Conservation (phyloP, 2,329 filamentous ascomycete species). For the Fusarium nelsonii region DNA sequence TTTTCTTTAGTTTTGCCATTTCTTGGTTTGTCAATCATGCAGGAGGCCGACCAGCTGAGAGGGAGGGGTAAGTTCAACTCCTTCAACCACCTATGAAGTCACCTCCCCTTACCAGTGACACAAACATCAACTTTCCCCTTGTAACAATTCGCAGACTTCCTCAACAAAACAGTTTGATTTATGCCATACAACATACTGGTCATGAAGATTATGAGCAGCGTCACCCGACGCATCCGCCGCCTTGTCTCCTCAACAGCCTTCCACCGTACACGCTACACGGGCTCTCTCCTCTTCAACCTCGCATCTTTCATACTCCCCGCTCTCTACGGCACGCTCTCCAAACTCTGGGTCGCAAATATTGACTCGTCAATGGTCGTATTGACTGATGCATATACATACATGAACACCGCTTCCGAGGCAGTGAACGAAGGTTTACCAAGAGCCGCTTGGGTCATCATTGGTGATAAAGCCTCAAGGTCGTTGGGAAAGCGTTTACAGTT, state of each 20-base stretch:
- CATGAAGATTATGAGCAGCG: conserved; percentile 20
- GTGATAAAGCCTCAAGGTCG: conserved; percentile 68
- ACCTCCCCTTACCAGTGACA: background rate
- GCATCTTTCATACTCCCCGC: conserved; percentile 73
- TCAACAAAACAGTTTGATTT: rapidly evolving
- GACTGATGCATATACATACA: conserved; percentile 72
- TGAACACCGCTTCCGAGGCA: conserved; percentile 74
- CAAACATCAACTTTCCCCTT: background rate
- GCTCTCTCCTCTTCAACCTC: conserved; percentile 72
- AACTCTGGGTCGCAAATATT: conserved; percentile 78
- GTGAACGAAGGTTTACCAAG: conserved; percentile 79
- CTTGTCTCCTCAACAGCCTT: conserved; percentile 7
- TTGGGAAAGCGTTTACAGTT: conserved; percentile 66
- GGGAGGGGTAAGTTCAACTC: background rate
- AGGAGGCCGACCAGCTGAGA: conserved; percentile 29
- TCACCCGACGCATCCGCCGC: background rate
- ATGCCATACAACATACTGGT: rapidly evolving
- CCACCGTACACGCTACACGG: conserved; percentile 58
- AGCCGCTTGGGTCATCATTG: conserved; percentile 76
- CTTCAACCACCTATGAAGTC: background rate
- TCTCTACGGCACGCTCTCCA: conserved; percentile 74
- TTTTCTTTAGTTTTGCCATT: background rate
- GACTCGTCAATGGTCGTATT: conserved; percentile 63
- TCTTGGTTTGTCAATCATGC: background rate
- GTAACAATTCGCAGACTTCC: rapidly evolving